Base-by-base conservation (phyloP, 352 stramenopile species). In the Elongisporangium prolatum region DNA sequence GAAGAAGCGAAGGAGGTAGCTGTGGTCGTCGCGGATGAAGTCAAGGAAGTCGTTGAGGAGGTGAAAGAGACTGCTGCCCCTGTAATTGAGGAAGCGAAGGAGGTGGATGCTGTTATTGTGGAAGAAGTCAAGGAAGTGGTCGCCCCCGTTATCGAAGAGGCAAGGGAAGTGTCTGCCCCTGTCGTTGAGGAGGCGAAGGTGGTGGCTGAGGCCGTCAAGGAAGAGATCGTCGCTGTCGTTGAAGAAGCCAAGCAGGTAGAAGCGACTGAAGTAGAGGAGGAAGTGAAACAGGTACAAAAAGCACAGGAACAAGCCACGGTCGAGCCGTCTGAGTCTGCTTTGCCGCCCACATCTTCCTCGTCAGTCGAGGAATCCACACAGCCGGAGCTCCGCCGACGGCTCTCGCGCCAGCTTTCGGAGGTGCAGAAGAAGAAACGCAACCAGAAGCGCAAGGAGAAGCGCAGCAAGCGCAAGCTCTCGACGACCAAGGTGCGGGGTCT, bases 391-490 rank as follows among this genome's bases (percentile, higher is more conserved):
- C 20, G 57, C 72, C 8, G 60, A 63, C 37, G 71, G 59, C n/a
- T 65, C 72, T 52, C 63, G 73, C 22, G 62, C 69, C 11, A 63
- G 57, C 65, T 84, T 24, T 75, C 75, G 44, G 79, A 81, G 25
- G 59, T 68, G 20, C 82, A 91, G 65, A 89, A 89, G 65, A 79
- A 76, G 48, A 52, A 61, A 62, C 82, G 82, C 52, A 91, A 91
- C 72, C 66, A 76, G 57, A 78, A 78, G 55, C 79, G 82, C 61
- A 88, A 88, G 72, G 74, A 86, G 56, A 91, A 91, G 74, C 75
- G 82, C 28, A 88, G 84, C 71, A 89, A 91, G 74, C 75, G 82
- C 28, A 88, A 85, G 73, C 86, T 87, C 67, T 84, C 84, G 54
- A 71, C 65, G 40, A 68, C 81, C 56, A 88, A 87, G 69, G 62